A percentile compares a stretch with the other conserved stretches of the same genome.
phyloP scores from a whole-genome alignment of 1,139 yeast genomes.

The Kodamaea derodonti region DNA sequence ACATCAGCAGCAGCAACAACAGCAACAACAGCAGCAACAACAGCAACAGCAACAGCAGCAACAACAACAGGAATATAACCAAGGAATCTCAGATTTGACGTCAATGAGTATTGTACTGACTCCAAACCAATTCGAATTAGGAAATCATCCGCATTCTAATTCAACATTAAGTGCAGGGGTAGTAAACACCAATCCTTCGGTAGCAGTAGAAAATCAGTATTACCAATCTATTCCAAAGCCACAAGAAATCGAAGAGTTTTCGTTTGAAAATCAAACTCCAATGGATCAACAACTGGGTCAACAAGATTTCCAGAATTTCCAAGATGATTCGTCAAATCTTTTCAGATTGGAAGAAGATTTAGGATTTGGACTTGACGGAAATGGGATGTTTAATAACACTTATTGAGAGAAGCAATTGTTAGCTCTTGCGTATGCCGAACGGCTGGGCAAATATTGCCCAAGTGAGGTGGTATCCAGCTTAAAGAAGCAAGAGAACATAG shows the following conservation, averaged over 20 bases:
- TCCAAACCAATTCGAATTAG: conserved; percentile 14
- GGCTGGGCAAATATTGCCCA: too few relatives aligned
- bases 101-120: conserved; percentile 8
- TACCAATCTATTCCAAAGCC: conserved; percentile 45
- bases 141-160: conserved; percentile 8
- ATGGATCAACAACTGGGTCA: conserved; percentile 5
- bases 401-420: too few relatives aligned
- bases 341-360: conserved; percentile 44
- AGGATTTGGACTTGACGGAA: conserved; percentile 47
- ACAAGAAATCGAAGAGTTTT: conserved; percentile 43
- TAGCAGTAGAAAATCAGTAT: conserved; percentile 23
- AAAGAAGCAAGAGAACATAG: too few relatives aligned
- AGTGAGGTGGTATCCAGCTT: too few relatives aligned
- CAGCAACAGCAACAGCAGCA: conserved; percentile 14
- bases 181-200: conserved; percentile 29
- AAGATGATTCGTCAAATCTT: conserved; percentile 19
- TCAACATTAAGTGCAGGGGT: conserved; percentile 26
- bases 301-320: conserved; percentile 4
- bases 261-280: conserved; percentile 18
- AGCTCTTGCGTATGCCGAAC: too few relatives aligned
- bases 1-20: conserved; percentile 8
- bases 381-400: conserved; percentile 19
- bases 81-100: conserved; percentile 7
- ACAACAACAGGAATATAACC: conserved; percentile 9
- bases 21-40: conserved; percentile 6